Evolutionary conservation across 1,139 yeast species (phyloP), one percentile per base, ranked within the genome.

Genomic region (Geotrichum klebahnii): DNA sequence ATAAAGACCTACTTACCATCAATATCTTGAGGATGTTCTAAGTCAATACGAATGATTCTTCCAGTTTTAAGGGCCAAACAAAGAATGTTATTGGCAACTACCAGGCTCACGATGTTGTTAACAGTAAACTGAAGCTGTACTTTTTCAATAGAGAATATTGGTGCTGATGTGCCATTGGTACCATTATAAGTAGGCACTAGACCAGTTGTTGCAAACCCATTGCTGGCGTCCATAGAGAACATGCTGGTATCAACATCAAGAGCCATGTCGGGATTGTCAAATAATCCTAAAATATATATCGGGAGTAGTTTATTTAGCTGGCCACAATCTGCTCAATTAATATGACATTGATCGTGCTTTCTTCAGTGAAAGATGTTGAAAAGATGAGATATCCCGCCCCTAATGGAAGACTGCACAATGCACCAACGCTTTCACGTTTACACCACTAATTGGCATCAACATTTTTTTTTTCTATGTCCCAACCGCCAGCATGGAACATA

Each of bases 91-190:
- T 72, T 71, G 16, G 73, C 64, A 5, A 78, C 82, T 3, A 67
- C 70, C 50, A 80, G 63, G 24, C 71, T 65, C 3, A 67, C 65
- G 17, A 80, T 71, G 23, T 73, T 67, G 51, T 66, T 64, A 35
- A 79, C 64, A 17, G 72, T 72, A 59, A 79, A 79, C 61, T 77
- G 80, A 48, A 80, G 69, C 56, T 78, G 81, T 12, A 80, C 85
- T 33, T 75, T 76, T 48, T 79, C 82, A 37, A 77, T 61, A 43
- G 65, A 55, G 46, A 73, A 70, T 44, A 59, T 52, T 16, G 62
- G 55, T n/a, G 50, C 17, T 9, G 44, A 33, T 6, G 45, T 46
- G 19, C 53, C 53, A 35, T 47, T 41, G 45, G 46, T 39, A 29
- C 42, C 54, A 38, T 39, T 38, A 16, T 41, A 33, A 20, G 42